A percentile compares a stretch with the other conserved stretches of the same genome.
These are phyloP conservation scores for Coemansia sp. DNA, from an alignment of 192 early-diverging fungal genomes.

Conservation along the genomic window DNA sequence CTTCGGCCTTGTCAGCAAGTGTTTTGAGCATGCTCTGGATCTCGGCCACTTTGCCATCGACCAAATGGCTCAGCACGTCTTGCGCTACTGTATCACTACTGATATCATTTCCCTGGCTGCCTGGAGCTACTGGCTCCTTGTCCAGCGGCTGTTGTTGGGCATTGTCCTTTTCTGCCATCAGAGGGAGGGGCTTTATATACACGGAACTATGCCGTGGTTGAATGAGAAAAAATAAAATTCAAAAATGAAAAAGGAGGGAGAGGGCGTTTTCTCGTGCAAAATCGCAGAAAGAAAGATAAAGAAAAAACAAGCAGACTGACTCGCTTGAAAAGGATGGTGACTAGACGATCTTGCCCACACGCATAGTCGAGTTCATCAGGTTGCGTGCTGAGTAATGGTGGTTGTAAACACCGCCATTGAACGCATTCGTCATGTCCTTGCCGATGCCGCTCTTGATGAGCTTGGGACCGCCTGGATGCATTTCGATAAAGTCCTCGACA, in stretches of 20 bases:
- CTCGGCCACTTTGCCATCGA: slow-evolving; percentile 11
- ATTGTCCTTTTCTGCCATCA: too few relatives aligned
- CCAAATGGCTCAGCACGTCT: slow-evolving; percentile 3
- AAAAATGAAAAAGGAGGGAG: neutral
- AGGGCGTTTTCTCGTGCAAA: too few relatives aligned
- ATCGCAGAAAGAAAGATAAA: too few relatives aligned
- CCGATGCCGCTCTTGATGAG: slow-evolving; percentile 74
- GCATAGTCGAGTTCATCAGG: slow-evolving; percentile 72
- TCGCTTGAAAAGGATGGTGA: too few relatives aligned
- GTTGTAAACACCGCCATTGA: slow-evolving; percentile 88
- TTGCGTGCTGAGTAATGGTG: slow-evolving; percentile 87
- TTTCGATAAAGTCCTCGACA: slow-evolving; percentile 75
- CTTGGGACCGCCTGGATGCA: slow-evolving; percentile 84
- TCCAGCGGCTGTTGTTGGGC: neutral
- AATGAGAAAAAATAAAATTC: neutral
- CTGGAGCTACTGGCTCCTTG: neutral
- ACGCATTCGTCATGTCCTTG: slow-evolving; percentile 81
- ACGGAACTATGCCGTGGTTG: too few relatives aligned
- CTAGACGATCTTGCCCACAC: slow-evolving; percentile 61
- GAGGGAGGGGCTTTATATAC: too few relatives aligned
- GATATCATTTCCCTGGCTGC: neutral
- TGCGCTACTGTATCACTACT: too few relatives aligned
- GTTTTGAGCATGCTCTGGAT: slow-evolving; percentile 26
- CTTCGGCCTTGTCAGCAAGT: slow-evolving; percentile 24
- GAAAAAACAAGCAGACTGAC: too few relatives aligned